Base-by-base conservation (phyloP, 2,329 filamentous ascomycete species). In the Fusarium anguioides region DNA sequence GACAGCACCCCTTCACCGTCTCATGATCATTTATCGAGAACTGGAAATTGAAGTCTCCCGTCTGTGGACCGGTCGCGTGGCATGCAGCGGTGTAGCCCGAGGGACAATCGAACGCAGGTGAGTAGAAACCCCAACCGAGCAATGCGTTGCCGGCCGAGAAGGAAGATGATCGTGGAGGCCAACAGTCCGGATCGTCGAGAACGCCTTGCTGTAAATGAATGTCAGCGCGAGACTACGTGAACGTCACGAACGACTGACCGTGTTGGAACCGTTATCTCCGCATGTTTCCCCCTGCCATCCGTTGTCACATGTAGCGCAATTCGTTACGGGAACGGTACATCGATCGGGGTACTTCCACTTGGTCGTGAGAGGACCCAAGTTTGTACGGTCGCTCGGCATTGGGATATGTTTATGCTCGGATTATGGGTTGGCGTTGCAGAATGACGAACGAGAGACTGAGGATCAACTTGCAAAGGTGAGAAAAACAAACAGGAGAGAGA, bases 101-200 rank as follows among this genome's bases (percentile, higher is more conserved):
- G 0, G 57, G 57, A 5, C 54, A 60, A 4, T 44, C 14, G 5
- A 23, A 12, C 0, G 37, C 57, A 2, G 57, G 54, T 5, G 40
- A 51, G 8, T 52, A 60, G 17, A 60, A 44, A 3, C 57, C 57
- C 44, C 54, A 60, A 1, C 57, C 57, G 3, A 31, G 27, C 2
- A 60, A 9, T 2, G 57, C 51, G n/a, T 26, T 50, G 3, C 8
- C 44, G 8, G 17, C 15, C 1, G 12, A 2, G 4, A 31, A 6
- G 1, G 20, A 37, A 9, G 20, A 17, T 15, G 21, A 14, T n/a
- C 33, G 17, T 1, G 54, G 8, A 12, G 12, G 36, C 54, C 50
- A 31, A 5, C 26, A 14, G 2, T 44, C 37, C n/a, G 49, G 21
- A 8, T 57, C 23, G 20, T 45, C 39, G 1, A 55, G 18, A 0